Conservation (phyloP, 305 asterid species). For the Fraxinus xanthoxyloides region DNA sequence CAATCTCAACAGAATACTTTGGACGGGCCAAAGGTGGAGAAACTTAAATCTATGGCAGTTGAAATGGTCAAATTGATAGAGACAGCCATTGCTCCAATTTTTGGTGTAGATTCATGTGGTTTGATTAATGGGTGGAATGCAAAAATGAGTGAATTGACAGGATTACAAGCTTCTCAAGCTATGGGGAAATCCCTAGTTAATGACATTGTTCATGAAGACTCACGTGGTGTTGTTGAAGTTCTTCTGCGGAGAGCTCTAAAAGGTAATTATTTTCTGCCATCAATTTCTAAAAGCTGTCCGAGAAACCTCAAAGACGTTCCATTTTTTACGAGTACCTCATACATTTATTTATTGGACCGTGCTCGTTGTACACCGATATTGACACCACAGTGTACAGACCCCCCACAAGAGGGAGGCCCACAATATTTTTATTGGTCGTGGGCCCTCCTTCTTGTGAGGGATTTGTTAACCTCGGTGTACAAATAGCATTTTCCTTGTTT, state of each 20-base stretch:
- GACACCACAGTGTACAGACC: too few species aligned
- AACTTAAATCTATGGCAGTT: slow-evolving; percentile 24
- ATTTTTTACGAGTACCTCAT: background rate
- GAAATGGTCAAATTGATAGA: slow-evolving; percentile 35
- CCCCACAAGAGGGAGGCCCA: too few species aligned
- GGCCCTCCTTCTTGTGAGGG: too few species aligned
- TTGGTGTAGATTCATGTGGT: slow-evolving; percentile 28
- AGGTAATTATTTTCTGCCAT: background rate
- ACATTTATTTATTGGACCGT: too few species aligned
- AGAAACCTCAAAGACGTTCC: background rate
- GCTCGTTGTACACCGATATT: too few species aligned
- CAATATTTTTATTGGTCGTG: too few species aligned
- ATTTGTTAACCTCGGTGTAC: too few species aligned
- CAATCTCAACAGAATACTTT: slow-evolving; percentile 8
- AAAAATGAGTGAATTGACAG: slow-evolving; percentile 22
- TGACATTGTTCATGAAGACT: background rate
- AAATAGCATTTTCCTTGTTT: too few species aligned
- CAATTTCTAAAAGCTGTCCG: background rate
- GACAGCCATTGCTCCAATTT: slow-evolving; percentile 31
- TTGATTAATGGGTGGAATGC: slow-evolving; percentile 33
- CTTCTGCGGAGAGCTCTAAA: background rate
- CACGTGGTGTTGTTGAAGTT: background rate
- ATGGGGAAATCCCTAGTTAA: slow-evolving; percentile 4
- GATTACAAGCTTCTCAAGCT: background rate
- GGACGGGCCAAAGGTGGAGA: slow-evolving; percentile 22